phyloP scores from a whole-genome alignment of 169 alveolate genomes.

The Babesia sp. region DNA sequence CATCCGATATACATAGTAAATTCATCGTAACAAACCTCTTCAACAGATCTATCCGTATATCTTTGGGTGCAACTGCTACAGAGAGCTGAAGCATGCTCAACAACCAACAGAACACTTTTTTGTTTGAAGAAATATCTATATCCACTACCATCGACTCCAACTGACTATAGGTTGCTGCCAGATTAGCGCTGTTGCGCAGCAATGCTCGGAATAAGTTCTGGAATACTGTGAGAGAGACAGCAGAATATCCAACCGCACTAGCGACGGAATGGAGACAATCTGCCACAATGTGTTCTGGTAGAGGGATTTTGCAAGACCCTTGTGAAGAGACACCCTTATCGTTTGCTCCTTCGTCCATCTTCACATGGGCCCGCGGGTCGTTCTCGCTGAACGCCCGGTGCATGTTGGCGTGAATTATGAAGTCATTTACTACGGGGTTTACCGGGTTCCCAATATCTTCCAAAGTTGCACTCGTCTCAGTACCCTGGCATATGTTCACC shows the following conservation, averaged over 20 bases:
- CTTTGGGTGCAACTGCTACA: neutral
- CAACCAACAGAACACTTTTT: slow-evolving; percentile 13
- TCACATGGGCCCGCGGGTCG: neutral
- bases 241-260: slow-evolving; percentile 3
- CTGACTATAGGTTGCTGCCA: neutral
- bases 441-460: neutral
- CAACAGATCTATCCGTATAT: slow-evolving; percentile 5
- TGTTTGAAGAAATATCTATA: neutral
- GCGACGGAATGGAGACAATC: slow-evolving; percentile 16
- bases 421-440: slow-evolving; percentile 7
- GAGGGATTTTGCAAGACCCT: neutral
- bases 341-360: neutral
- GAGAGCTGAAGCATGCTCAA: slow-evolving; percentile 28
- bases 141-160: neutral
- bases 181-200: slow-evolving; percentile 5
- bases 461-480: neutral
- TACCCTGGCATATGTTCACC: neutral
- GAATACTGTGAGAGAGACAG: slow-evolving; percentile 3
- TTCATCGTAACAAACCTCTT: slow-evolving; percentile 2
- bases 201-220: slow-evolving; percentile 19
- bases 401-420: slow-evolving; percentile 4
- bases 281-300: neutral
- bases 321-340: neutral
- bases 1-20: slow-evolving; percentile 3
- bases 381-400: neutral